These are phyloP conservation scores for Pseudocercospora pini-densiflorae DNA, from an alignment of 2,329 filamentous ascomycete genomes.

Conservation along the genomic window DNA sequence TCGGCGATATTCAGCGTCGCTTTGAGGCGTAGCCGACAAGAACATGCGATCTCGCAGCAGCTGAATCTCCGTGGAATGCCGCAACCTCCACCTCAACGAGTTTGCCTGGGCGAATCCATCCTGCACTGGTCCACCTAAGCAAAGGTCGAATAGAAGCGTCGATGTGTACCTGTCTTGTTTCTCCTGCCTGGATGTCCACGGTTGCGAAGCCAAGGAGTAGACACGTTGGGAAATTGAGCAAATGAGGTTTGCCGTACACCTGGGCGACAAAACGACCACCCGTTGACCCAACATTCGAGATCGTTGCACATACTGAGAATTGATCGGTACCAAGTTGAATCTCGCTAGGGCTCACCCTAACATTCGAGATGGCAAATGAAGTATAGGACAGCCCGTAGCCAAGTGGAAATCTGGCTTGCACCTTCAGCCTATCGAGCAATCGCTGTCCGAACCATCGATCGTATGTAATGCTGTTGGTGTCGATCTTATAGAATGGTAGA, in stretches of 20 bases:
- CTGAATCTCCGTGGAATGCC: not conserved
- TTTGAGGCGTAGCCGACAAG: not conserved
- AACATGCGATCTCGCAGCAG: not conserved
- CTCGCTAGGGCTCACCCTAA: not conserved
- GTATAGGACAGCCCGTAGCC: not conserved
- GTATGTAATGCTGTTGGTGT: constrained; percentile 30
- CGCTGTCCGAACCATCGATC: constrained; percentile 36
- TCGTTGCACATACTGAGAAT: not conserved
- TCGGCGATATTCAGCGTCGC: no score
- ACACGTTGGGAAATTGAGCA: not conserved
- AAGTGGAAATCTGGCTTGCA: constrained; percentile 26
- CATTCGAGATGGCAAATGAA: not conserved
- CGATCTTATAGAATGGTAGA: constrained; percentile 31
- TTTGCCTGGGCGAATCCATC: not conserved
- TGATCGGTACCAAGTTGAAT: not conserved
- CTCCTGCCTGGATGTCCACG: not conserved
- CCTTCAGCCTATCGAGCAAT: constrained; percentile 31
- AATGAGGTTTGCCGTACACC: not conserved
- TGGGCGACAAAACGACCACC: not conserved
- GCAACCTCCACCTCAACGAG: not conserved
- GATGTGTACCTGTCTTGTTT: not conserved
- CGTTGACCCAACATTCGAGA: not conserved
- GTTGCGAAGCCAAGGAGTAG: not conserved
- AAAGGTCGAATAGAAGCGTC: not conserved
- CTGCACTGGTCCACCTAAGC: not conserved